Percentiles rank a stretch among this genome's conserved stretches.
These are phyloP conservation scores for Aspergillus tubingensis DNA, from an alignment of 2,329 filamentous ascomycete genomes.

Conservation along the genomic window DNA sequence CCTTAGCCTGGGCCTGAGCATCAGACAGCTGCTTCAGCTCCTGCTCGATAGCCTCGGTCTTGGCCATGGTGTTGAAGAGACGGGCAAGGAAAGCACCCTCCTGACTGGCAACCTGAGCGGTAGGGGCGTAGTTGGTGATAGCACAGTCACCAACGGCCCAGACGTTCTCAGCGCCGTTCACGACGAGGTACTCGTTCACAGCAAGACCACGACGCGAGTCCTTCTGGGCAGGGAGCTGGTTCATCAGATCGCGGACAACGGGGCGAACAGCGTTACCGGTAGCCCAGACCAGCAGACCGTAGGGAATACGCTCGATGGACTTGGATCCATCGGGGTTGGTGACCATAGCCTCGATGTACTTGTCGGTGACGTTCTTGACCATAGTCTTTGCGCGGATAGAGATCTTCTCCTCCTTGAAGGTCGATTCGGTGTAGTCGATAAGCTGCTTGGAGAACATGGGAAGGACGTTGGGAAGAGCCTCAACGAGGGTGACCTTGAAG, in stretches of 20 bases:
- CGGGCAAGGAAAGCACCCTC: slow-evolving; percentile 93
- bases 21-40: slow-evolving; percentile 71
- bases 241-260: slow-evolving; percentile 87
- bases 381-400: slow-evolving; percentile 97
- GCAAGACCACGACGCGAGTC: slow-evolving; percentile 91
- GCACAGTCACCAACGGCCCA: slow-evolving; percentile 98
- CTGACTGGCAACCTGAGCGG: slow-evolving; percentile 93
- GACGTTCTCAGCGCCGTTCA: slow-evolving; percentile 94
- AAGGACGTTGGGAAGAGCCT: slow-evolving; percentile 90
- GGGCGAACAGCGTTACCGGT: slow-evolving; percentile 93
- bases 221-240: slow-evolving; percentile 89
- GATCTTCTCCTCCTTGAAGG: slow-evolving; percentile 98
- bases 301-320: slow-evolving; percentile 78
- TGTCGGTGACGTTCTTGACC: slow-evolving; percentile 95
- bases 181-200: slow-evolving; percentile 98
- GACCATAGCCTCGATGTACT: slow-evolving; percentile 86
- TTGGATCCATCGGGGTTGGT: slow-evolving; percentile 82
- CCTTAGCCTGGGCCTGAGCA: slow-evolving; percentile 67
- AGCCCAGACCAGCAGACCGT: slow-evolving; percentile 95
- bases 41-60: slow-evolving; percentile 78
- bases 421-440: slow-evolving; percentile 99
- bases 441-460: slow-evolving; percentile 99
- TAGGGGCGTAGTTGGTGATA: slow-evolving; percentile 95
- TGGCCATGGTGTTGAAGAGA: slow-evolving; percentile 99
- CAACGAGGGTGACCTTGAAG: slow-evolving; percentile 96